Base-by-base conservation (phyloP, 305 asterid species). In the Fraxinus platypoda region DNA sequence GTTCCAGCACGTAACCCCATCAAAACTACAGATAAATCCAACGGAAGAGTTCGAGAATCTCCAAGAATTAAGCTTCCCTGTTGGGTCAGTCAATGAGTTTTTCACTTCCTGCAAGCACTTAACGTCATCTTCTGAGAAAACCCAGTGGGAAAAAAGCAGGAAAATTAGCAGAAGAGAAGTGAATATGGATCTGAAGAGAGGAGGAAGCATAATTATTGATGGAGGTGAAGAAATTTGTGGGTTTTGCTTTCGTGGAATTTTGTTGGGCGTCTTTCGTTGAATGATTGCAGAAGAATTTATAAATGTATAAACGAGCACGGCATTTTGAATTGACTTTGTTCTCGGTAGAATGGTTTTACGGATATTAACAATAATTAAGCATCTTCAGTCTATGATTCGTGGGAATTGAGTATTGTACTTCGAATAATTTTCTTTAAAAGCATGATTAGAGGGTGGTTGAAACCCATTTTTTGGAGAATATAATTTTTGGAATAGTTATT, bases 1-100 rank as follows among this genome's bases (percentile, higher is more conserved):
- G 84, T 93, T 92, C 97, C 97, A 94, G 87, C 97, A 94, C 21
- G 82, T 2, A 30, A 86, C 93, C 1, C 97, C 97, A 4, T 8
- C 72, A 77, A 93, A 93, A 2, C 17, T 83, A 83, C 98, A 94
- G 81, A 93, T 85, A 79, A 85, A 91, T 0, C 91, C 97, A 8
- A 84, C 77, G 0, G 94, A 38, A 7, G 91, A 66, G 85, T 93
- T 93, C 33, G 88, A 52, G 77, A 94, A 91, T 52, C 17, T 68
- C 98, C 98, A 93, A 6, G 88, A 78, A 3, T 7, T 71, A 34
- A 94, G 90, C 81, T 26, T 86, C n/a, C 78, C 87, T 8, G 35
- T 59, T 59, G 93, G 95, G 82, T 93, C 98, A 1, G 71, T 35
- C 74, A 93, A 80, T 33, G 98, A 93, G 34, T 0, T 74, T 86